These are phyloP conservation scores for Apophysomyces elegans DNA, from an alignment of 371 early-diverging fungal species.

Conservation along the genomic window DNA sequence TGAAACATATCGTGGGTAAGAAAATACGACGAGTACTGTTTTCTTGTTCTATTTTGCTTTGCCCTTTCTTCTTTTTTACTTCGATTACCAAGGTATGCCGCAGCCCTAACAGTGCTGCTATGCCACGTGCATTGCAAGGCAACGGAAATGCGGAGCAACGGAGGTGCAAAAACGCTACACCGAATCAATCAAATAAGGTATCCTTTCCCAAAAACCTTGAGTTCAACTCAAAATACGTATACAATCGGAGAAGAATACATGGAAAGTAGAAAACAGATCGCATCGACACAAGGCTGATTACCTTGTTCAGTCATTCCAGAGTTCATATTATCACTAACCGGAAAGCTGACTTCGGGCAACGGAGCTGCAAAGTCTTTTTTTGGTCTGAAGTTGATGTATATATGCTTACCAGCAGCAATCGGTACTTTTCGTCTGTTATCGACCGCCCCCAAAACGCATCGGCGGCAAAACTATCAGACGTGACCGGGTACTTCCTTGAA, in stretches of 20 bases:
- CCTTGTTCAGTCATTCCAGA: not conserved
- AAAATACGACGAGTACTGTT: too few relatives aligned
- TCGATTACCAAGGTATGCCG: too few relatives aligned
- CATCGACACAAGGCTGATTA: not conserved
- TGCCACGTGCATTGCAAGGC: not conserved
- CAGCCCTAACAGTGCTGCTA: not conserved
- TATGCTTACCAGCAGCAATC: not conserved
- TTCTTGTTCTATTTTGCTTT: too few relatives aligned
- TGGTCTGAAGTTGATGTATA: not conserved
- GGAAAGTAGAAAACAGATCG: not conserved
- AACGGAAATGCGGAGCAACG: constrained; percentile 4
- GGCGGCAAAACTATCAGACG: too few relatives aligned
- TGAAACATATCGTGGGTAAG: not conserved
- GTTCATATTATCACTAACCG: not conserved
- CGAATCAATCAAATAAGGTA: not conserved
- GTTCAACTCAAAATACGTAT: not conserved
- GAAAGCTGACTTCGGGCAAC: not conserved
- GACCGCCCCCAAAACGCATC: not conserved
- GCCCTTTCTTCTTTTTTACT: too few relatives aligned
- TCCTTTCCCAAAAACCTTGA: not conserved
- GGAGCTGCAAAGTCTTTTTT: constrained; percentile 1
- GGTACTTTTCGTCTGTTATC: not conserved
- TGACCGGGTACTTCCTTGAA: too few relatives aligned
- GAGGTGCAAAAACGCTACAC: not conserved
- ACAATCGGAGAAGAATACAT: not conserved